These are phyloP conservation scores for Hypomyces perniciosus DNA, from an alignment of 2,329 filamentous ascomycete species.

Conservation along the genomic window DNA sequence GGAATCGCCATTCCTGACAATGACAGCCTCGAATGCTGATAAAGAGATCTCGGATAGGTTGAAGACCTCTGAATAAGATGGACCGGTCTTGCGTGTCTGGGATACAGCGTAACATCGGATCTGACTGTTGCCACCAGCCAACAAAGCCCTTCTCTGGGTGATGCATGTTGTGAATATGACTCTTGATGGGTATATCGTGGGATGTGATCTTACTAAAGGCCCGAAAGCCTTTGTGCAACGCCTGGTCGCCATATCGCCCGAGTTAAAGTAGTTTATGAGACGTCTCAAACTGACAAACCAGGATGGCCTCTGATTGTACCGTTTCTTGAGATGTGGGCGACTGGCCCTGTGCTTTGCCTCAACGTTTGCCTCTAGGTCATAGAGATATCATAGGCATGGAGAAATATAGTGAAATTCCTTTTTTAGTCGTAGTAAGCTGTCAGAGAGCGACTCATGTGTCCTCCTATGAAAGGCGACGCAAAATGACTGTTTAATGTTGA, in stretches of 20 bases:
- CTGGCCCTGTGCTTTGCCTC: too few species aligned
- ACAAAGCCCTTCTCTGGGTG: not conserved
- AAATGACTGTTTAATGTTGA: not conserved
- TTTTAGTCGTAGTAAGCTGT: too few species aligned
- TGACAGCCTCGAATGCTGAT: constrained; percentile 17
- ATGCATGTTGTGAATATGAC: not conserved
- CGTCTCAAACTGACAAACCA: too few species aligned
- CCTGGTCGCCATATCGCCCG: not conserved
- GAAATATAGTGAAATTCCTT: too few species aligned
- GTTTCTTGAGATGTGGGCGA: too few species aligned
- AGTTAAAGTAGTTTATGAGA: not conserved
- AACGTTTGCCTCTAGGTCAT: too few species aligned
- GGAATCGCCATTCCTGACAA: constrained; percentile 12
- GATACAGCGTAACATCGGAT: constrained; percentile 8
- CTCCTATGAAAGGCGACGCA: not conserved
- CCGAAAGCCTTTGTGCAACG: not conserved
- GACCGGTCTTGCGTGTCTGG: not conserved
- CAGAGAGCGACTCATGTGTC: not conserved
- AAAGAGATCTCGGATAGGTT: constrained; percentile 19
- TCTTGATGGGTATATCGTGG: not conserved
- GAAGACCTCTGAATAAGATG: constrained; percentile 14
- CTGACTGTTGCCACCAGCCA: not conserved
- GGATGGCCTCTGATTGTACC: too few species aligned
- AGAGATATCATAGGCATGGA: too few species aligned
- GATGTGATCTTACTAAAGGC: not conserved